A percentile compares a stretch with the other conserved stretches of the same genome.
Evolutionary conservation across 2,329 filamentous ascomycete species (phyloP).

Genomic region (Diaporthe humulicola): DNA sequence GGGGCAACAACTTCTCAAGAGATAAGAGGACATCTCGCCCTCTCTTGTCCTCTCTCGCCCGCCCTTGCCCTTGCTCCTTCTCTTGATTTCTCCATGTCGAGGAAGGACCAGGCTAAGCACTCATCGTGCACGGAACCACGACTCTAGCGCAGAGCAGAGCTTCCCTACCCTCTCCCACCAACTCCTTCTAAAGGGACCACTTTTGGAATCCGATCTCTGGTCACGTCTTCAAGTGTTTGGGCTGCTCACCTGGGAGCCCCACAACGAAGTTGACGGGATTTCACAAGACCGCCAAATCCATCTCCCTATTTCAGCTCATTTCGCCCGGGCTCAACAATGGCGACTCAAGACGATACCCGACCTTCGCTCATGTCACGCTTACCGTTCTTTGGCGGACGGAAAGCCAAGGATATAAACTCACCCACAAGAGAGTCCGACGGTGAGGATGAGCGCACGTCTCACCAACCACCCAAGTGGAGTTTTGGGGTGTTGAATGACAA

Average conservation of each 20-base stretch:
- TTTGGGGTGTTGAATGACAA: constrained; percentile 88
- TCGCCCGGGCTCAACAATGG: constrained; percentile 3
- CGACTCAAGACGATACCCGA: constrained; percentile 1
- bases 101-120: neutral
- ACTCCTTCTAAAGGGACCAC: neutral
- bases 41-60: neutral
- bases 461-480: constrained; percentile 61
- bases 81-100: neutral
- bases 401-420: neutral
- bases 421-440: constrained; percentile 23
- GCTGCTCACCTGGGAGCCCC: neutral
- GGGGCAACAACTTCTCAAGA: neutral
- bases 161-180: neutral
- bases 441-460: constrained; percentile 10
- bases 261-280: neutral
- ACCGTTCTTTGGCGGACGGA: constrained; percentile 18
- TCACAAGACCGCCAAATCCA: too few species aligned
- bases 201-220: neutral
- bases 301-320: neutral
- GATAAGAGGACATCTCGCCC: neutral
- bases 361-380: constrained; percentile 24
- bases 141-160: neutral
- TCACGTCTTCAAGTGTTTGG: neutral
- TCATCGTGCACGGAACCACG: neutral
- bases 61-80: neutral